Conservation (phyloP, 305 asterid genomes). For the Petunia hybrid region DNA sequence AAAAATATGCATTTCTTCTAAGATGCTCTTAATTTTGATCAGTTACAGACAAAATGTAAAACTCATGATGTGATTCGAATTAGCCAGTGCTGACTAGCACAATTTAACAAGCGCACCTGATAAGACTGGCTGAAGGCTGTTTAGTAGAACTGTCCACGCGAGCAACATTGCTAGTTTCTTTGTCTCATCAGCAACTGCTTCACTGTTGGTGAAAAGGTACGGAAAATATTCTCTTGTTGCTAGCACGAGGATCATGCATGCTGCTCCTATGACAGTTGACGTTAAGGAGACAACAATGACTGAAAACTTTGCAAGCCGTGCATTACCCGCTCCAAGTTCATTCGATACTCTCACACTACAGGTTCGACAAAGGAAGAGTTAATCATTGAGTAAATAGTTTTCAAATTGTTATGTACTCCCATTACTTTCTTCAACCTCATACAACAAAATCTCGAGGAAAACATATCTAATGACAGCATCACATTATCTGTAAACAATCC, state of each 20-base stretch:
- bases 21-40: background rate
- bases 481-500: background rate
- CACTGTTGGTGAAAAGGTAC: constrained; percentile 66
- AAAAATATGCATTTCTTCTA: background rate
- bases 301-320: constrained; percentile 69
- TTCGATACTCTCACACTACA: constrained; percentile 79
- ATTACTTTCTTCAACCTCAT: too few species aligned
- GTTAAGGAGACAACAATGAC: constrained; percentile 74
- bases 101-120: constrained; percentile 53
- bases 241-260: constrained; percentile 52
- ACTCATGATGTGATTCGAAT: background rate
- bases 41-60: background rate
- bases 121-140: constrained; percentile 84
- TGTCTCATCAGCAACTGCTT: constrained; percentile 72
- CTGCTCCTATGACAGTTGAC: constrained; percentile 53
- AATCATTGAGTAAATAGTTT: background rate
- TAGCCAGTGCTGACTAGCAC: background rate
- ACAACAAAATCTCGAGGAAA: background rate
- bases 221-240: constrained; percentile 67
- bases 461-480: too few species aligned
- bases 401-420: background rate
- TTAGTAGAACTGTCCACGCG: constrained; percentile 60
- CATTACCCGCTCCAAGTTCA: constrained; percentile 83
- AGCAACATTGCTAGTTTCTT: constrained; percentile 64
- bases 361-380: background rate